Evolutionary conservation across 148 eudicot species (phyloP), one percentile per base, ranked within the genome.

Genomic region (Nyssa sinensis): DNA sequence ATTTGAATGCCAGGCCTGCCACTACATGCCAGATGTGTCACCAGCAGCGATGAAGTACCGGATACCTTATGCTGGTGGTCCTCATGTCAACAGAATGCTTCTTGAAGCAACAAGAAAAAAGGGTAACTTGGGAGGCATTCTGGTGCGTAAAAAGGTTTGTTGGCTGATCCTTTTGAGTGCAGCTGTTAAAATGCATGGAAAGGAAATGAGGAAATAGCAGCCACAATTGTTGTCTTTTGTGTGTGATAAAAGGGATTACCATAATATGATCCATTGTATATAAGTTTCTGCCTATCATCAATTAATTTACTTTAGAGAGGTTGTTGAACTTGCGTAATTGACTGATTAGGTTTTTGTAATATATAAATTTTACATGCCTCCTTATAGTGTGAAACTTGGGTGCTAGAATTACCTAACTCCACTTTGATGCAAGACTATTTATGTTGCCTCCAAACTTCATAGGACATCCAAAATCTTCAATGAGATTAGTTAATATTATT

Each of bases 1-100:
- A 64, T 71, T 74, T 82, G 30, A 91, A 88, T 64, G 62, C 76
- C 17, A 75, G 60, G 66, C 55, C 84, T 51, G 78, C 73, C 31
- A 75, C 81, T 19, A 35, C 61, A 3, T 90, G 94, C 74, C 85
- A 79, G 55, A 84, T 90, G 81, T 90, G 94, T 61, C 60, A 73
- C 57, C 81, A 76, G 51, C 79, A 34, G 9, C 74, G 85, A 33
- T 81, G 74, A 81, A 44, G 47, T 58, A 51, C 21, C 6, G 9
- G 14, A 16, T 69, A 11, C 14, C 30, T 61, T 0, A 32, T 19
- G 16, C 33, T 27, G 30, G 33, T 7, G 64, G 30, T 12, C 27
- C 64, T 28, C 31, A 8, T 14, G 0, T 61, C 31, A 4, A 29
- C 30, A 29, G 28, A 3, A 61, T 25, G 2, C 32, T 27, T 61